Conservation (phyloP, 2,329 filamentous ascomycete genomes). For the Talaromyces sp. region DNA sequence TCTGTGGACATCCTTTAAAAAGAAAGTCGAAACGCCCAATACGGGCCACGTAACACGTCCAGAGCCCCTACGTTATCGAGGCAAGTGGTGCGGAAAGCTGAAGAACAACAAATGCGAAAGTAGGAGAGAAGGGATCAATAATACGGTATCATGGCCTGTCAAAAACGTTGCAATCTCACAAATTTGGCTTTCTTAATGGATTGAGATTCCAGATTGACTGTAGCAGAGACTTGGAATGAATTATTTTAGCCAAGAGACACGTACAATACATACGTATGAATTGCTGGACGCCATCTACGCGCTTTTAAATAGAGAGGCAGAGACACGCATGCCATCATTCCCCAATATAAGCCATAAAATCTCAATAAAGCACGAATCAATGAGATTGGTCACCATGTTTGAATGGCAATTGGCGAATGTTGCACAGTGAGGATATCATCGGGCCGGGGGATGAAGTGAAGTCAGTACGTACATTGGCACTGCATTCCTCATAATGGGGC, state of each 20-base stretch:
- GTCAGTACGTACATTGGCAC: not conserved
- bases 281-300: not conserved
- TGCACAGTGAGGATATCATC: slow-evolving; percentile 5
- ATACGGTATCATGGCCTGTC: not conserved
- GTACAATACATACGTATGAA: no score
- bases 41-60: not conserved
- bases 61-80: not conserved
- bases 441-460: not conserved
- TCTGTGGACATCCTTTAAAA: slow-evolving; percentile 8
- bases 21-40: not conserved
- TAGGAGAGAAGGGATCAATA: not conserved
- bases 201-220: not conserved
- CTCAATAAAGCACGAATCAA: not conserved
- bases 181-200: no score
- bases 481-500: slow-evolving; percentile 1
- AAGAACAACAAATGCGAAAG: not conserved
- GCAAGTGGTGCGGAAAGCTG: no score
- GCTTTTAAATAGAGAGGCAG: not conserved
- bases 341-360: not conserved
- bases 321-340: not conserved
- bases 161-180: not conserved
- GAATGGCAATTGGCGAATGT: slow-evolving; percentile 1
- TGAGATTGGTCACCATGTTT: not conserved
- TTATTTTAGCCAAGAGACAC: not conserved
- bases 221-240: not conserved